A percentile compares a stretch with the other conserved stretches of the same genome.
phyloP scores from a whole-genome alignment of 2,329 filamentous ascomycete species.

The Epicoccum sorghinum region DNA sequence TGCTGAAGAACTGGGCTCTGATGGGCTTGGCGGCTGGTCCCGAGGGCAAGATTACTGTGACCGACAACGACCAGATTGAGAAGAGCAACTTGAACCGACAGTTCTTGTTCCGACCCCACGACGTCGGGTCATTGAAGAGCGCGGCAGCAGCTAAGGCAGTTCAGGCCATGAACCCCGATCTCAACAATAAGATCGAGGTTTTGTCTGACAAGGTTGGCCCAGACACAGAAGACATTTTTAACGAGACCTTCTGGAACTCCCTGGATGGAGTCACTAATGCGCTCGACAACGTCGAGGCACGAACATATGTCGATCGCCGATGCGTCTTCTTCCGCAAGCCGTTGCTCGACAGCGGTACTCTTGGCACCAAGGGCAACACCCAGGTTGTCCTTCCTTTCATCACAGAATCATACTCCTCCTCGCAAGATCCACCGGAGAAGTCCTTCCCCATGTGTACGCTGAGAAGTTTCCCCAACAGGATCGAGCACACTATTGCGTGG shows the following conservation, averaged over 20 bases:
- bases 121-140: constrained; percentile 96
- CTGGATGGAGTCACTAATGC: constrained; percentile 96
- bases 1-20: constrained; percentile 99
- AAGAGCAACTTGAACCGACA: constrained; percentile 98
- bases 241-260: constrained; percentile 86
- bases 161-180: constrained; percentile 91
- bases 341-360: constrained; percentile 91
- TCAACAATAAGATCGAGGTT: constrained; percentile 82
- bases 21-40: constrained; percentile 91
- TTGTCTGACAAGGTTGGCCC: constrained; percentile 87
- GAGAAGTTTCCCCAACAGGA: constrained; percentile 95
- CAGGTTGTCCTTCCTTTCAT: constrained; percentile 90
- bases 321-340: constrained; percentile 99
- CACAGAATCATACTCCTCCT: constrained; percentile 96
- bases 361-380: constrained; percentile 99
- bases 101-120: constrained; percentile 90
- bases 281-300: constrained; percentile 94
- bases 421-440: constrained; percentile 96
- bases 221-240: constrained; percentile 93
- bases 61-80: constrained; percentile 98
- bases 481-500: constrained; percentile 99
- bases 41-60: constrained; percentile 86
- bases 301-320: constrained; percentile 93
- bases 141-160: constrained; percentile 91
- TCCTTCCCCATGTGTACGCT: constrained; percentile 99